Evolutionary conservation across 345 rosid species (phyloP), one percentile per base, ranked within the genome.

Genomic region (Ceriops tagal): DNA sequence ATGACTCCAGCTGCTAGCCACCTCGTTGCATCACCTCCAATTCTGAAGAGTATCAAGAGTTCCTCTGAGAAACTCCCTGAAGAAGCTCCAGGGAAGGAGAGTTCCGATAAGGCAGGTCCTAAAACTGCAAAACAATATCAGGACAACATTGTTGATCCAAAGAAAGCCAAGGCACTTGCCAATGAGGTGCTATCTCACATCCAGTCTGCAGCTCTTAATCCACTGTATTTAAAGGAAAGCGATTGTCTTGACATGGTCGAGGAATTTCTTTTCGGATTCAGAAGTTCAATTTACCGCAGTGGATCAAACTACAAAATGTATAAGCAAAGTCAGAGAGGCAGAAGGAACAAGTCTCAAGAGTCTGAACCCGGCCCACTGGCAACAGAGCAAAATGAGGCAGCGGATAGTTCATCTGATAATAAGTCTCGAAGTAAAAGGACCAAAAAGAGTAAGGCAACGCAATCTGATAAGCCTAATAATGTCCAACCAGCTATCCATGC

Each of bases 231-330:
- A 60, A 70, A 71, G 73, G 80, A 80, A 61, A 67, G 71, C 53
- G 69, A 73, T 53, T 70, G 79, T 65, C 71, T 75, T 47, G 82
- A 82, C 66, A 68, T 62, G 77, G 87, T 82, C 65, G 78, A 71
- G 65, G 88, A 72, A 57, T 92, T 88, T 77, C 62, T 90, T 81
- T 78, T 83, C 34, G 70, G 69, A 28, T 90, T 83, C 71, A 85
- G 96, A 82, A 87, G 82, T 79, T 85, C 92, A 53, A 77, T 82
- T 46, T 86, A 69, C 77, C 47, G 27, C 35, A 69, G 84, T 37
- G 84, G 81, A 55, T 72, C 83, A 56, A 71, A 82, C 66, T 72
- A 70, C 62, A 55, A 74, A 73, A 46, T 28, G 20, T 71, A 61
- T 77, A 79, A 62, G 24, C 70, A 76, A 65, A 21, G 52, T 67